Evolutionary conservation across 2,329 filamentous ascomycete species (phyloP).

Genomic region (Zalaria obscura): DNA sequence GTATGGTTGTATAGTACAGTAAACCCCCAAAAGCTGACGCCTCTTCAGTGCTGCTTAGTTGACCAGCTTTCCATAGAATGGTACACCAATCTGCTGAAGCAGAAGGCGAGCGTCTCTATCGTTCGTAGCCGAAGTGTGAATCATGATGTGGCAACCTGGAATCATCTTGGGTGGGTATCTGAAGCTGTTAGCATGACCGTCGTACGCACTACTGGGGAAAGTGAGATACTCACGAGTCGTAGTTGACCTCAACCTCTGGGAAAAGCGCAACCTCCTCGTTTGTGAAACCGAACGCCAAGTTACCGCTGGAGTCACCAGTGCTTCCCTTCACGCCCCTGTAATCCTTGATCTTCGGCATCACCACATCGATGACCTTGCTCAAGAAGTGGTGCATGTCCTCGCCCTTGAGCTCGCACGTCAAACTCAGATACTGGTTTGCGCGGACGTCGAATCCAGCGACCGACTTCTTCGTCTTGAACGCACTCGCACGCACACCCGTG

Average conservation of each 20-base stretch:
- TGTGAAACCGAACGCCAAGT: conserved; percentile 69
- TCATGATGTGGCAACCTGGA: conserved; percentile 67
- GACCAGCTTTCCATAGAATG: conserved; percentile 65
- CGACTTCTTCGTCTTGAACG: conserved; percentile 55
- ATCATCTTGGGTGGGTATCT: conserved; percentile 61
- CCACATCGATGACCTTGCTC: conserved; percentile 77
- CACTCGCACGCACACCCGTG: conserved; percentile 56
- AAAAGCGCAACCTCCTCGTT: conserved; percentile 68
- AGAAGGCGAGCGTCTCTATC: conserved; percentile 75
- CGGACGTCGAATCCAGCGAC: conserved; percentile 64
- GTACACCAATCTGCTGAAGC: conserved; percentile 56
- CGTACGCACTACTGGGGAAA: neutral
- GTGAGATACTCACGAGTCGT: conserved; percentile 56
- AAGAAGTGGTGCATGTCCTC: conserved; percentile 82
- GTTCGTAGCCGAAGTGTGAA: conserved; percentile 73
- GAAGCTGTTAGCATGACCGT: conserved; percentile 15
- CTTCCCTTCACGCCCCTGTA: conserved; percentile 67
- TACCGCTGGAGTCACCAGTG: conserved; percentile 78
- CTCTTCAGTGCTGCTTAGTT: conserved; percentile 23
- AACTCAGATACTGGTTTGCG: conserved; percentile 55
- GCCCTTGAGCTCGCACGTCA: conserved; percentile 64
- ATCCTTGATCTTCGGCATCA: conserved; percentile 91
- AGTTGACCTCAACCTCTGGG: conserved; percentile 90
- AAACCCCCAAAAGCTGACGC: neutral
- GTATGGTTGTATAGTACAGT: neutral